A percentile compares a stretch with the other conserved stretches of the same genome.
Evolutionary conservation across 202 grass and related monocot genomes (phyloP).

Genomic region (Panicum hallii): DNA sequence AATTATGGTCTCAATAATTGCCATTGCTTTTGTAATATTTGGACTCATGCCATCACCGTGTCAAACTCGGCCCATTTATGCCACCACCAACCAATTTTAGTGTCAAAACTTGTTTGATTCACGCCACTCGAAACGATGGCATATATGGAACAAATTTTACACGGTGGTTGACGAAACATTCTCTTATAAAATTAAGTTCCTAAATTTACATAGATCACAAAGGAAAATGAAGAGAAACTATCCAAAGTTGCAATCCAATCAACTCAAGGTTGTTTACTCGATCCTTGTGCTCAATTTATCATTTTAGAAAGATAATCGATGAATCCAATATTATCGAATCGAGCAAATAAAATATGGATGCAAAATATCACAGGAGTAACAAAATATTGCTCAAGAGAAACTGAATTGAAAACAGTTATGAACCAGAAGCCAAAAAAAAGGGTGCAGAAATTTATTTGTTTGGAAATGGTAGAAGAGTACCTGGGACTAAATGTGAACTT

Average conservation of each 20-base stretch:
- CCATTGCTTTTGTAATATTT: not conserved
- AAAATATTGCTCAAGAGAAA: not conserved
- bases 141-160: not conserved
- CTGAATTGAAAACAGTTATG: not conserved
- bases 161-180: not conserved
- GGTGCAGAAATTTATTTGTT: not conserved
- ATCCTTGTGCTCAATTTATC: conserved; percentile 4
- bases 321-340: not conserved
- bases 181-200: not conserved
- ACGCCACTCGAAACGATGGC: not conserved
- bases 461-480: conserved; percentile 50
- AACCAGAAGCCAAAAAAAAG: conserved; percentile 8
- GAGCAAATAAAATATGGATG: not conserved
- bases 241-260: not conserved
- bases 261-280: not conserved
- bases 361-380: not conserved
- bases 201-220: not conserved
- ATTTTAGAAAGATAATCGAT: not conserved
- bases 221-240: not conserved
- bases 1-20: not conserved
- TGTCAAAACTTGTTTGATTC: not conserved
- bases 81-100: not conserved
- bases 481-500: conserved; percentile 98
- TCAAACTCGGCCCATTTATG: not conserved
- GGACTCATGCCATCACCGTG: not conserved